phyloP scores from a whole-genome alignment of 106 monocot species.

The Vanilla planifolia region DNA sequence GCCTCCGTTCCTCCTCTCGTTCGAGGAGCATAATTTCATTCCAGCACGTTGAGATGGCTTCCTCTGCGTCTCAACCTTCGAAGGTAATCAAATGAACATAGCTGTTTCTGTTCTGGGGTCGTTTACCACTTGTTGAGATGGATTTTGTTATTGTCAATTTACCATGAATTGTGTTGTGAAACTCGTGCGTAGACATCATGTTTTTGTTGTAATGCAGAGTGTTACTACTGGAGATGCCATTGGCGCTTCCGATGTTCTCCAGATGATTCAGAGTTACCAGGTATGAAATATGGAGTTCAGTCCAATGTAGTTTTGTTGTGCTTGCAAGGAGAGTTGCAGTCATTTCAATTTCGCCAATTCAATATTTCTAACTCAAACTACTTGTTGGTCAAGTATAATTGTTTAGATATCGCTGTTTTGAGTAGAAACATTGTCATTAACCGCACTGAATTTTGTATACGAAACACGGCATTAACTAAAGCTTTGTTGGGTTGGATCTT shows the following conservation, averaged over 20 bases:
- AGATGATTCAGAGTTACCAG: slow-evolving; percentile 47
- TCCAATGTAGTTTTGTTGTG: too few species aligned
- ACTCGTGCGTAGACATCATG: not conserved
- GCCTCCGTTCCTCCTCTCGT: not conserved
- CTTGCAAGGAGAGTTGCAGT: too few species aligned
- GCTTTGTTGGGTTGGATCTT: too few species aligned
- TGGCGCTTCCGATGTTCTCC: slow-evolving; percentile 19
- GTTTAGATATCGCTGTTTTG: too few species aligned
- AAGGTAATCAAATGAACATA: too few species aligned
- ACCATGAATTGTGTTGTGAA: not conserved
- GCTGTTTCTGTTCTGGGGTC: not conserved
- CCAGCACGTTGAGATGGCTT: slow-evolving; percentile 22
- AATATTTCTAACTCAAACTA: too few species aligned
- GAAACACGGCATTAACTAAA: too few species aligned
- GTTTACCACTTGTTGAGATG: slow-evolving; percentile 4
- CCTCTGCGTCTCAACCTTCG: slow-evolving; percentile 30
- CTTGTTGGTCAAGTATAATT: too few species aligned
- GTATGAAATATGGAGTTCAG: slow-evolving; percentile 10
- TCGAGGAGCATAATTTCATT: slow-evolving; percentile 3
- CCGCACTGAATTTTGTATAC: too few species aligned
- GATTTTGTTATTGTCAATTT: not conserved
- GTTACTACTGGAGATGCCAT: slow-evolving; percentile 13
- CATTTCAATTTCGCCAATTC: too few species aligned
- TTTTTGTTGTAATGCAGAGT: slow-evolving; percentile 10
- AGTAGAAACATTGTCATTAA: too few species aligned